Base-by-base conservation (phyloP, 768 basidiomycete species). In the Pulveroboletus sp. region DNA sequence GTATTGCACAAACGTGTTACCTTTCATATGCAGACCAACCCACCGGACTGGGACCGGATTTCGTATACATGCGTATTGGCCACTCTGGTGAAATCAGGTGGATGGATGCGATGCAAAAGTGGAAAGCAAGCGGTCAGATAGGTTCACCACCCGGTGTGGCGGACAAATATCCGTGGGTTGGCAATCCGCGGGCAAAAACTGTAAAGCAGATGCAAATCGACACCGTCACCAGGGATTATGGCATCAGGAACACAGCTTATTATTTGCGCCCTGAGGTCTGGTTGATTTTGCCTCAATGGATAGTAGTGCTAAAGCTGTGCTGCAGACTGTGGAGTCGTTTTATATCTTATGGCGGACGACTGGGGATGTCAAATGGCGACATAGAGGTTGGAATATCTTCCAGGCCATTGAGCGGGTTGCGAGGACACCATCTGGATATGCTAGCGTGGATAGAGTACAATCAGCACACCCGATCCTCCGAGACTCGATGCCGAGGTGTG, bases 401-500 rank as follows among this genome's bases (percentile, higher is more conserved):
- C 69, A 84, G 53, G 79, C 84, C 6, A 75, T 90, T 20, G 77
- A 85, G 63, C 72, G 69, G 25, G 71, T 82, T 52, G 73, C 84
- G 14, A 81, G 75, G 62, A 84, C 81, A 2, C 52, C 69, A 1
- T 69, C 64, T 34, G 87, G 85, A n/a, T 90, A 86, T 56, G 78
- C 85, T 1, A 80, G 69, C 49, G 64, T 89, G 36, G 56, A 57
- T 43, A 65, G 71, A 13, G 85, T 86, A 12, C 74, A 80, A 23
- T 44, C 56, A 17, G 54, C 63, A 2, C 69, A 72, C n/a, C 70
- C 73, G 1, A 44, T 55, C 12, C 67, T 72, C 58, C 60, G 61
- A 25, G 78, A 90, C 55, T 71, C 72, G 19, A 88, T 89, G 85
- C 87, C 88, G n/a, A 89, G 87, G 86, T 85, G 34, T 48, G 77